Evolutionary conservation across 768 basidiomycete species (phyloP).

Genomic region (Royoungia palumana): DNA sequence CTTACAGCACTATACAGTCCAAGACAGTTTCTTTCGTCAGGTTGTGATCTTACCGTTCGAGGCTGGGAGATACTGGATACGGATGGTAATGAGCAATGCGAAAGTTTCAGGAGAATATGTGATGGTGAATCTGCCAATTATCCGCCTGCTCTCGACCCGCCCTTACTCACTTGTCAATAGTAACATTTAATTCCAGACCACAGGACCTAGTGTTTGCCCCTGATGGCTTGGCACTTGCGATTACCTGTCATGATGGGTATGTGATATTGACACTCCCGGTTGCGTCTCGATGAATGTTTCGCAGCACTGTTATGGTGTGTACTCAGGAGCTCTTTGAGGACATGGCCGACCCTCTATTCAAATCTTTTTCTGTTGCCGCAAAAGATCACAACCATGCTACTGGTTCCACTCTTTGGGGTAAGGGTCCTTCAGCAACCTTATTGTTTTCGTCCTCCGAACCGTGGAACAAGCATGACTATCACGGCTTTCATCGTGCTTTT

Average conservation of each 20-base stretch:
- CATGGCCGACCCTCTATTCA: slow-evolving; percentile 12
- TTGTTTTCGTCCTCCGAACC: slow-evolving; percentile 62
- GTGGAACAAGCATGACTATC: slow-evolving; percentile 5
- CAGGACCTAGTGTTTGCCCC: slow-evolving; percentile 47
- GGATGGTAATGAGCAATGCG: slow-evolving; percentile 14
- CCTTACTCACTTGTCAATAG: slow-evolving; percentile 9
- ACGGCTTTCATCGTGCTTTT: slow-evolving; percentile 51
- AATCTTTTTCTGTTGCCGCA: slow-evolving; percentile 15
- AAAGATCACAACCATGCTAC: slow-evolving; percentile 27
- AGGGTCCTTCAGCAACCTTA: slow-evolving; percentile 32
- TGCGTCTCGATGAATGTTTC: background rate
- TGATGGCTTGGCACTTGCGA: slow-evolving; percentile 37
- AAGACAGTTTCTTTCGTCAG: slow-evolving; percentile 44
- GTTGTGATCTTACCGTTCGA: slow-evolving; percentile 42
- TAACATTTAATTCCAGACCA: slow-evolving; percentile 31
- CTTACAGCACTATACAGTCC: slow-evolving; percentile 29
- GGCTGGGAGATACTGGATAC: slow-evolving; percentile 39
- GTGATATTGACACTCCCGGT: slow-evolving; percentile 2
- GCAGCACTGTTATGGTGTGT: slow-evolving; percentile 23
- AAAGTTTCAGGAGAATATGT: slow-evolving; percentile 10
- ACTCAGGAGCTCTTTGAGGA: slow-evolving; percentile 24
- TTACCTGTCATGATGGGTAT: slow-evolving; percentile 30
- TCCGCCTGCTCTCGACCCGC: background rate
- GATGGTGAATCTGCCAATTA: slow-evolving; percentile 4
- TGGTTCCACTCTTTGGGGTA: slow-evolving; percentile 56